Conservation (phyloP, 2,329 filamentous ascomycete genomes). For the Aspergillaceae sp. region DNA sequence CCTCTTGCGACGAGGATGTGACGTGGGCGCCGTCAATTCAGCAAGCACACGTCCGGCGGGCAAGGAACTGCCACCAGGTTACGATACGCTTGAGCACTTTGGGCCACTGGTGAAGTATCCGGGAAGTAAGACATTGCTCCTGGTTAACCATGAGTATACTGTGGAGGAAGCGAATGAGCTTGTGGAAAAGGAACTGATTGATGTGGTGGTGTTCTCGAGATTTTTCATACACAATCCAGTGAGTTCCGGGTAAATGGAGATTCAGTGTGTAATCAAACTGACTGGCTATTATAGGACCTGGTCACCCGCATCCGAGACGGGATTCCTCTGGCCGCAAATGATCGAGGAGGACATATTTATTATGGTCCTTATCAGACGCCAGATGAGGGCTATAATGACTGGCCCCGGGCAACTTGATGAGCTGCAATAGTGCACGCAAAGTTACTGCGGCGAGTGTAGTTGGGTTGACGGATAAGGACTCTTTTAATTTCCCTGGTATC, state of each 20-base stretch:
- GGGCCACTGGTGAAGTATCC: constrained; percentile 18
- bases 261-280: not conserved
- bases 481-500: constrained; percentile 12
- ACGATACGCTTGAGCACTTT: constrained; percentile 15
- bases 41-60: not conserved
- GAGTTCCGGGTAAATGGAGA: not conserved
- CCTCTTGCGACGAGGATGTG: constrained; percentile 8
- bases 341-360: constrained; percentile 14
- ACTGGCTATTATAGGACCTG: constrained; percentile 4
- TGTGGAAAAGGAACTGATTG: constrained; percentile 10
- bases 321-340: constrained; percentile 12
- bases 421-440: too few species aligned
- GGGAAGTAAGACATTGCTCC: constrained; percentile 16
- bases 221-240: constrained; percentile 19
- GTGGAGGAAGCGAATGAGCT: constrained; percentile 15
- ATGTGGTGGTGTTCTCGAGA: constrained; percentile 14
- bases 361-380: constrained; percentile 16
- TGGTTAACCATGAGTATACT: constrained; percentile 18
- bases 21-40: constrained; percentile 3
- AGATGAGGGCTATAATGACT: constrained; percentile 18
- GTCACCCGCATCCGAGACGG: constrained; percentile 9
- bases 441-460: too few species aligned
- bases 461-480: not conserved
- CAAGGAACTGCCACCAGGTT: constrained; percentile 8
- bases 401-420: not conserved